Percentiles rank a stretch among this genome's conserved stretches.
Conservation (phyloP, 1,284 basidiomycete species). For the Omphalotus olearius region DNA sequence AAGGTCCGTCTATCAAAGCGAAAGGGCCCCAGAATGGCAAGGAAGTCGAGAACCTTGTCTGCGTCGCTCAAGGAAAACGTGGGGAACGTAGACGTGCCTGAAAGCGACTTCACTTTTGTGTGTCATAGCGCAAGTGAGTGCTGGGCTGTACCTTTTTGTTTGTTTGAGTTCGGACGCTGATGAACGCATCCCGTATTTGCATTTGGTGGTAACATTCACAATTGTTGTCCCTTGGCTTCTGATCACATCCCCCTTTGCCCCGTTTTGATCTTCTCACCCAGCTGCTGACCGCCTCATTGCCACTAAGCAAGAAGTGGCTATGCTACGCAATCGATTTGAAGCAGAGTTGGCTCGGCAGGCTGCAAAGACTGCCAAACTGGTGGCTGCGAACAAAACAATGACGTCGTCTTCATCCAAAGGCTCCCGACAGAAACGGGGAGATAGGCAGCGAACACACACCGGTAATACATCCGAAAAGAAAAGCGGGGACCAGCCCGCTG, state of each 20-base stretch:
- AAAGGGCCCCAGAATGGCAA: slow-evolving; percentile 23
- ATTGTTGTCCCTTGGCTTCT: background rate
- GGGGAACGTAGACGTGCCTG: slow-evolving; percentile 25
- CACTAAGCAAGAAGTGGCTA: slow-evolving; percentile 62
- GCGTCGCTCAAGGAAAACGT: slow-evolving; percentile 2
- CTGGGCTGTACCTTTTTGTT: slow-evolving; percentile 22
- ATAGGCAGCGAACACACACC: slow-evolving; percentile 28
- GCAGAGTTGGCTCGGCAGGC: slow-evolving; percentile 66
- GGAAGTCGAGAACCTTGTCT: slow-evolving; percentile 14
- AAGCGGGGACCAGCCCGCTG: slow-evolving; percentile 28
- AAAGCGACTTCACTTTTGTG: slow-evolving; percentile 51
- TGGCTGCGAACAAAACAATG: background rate
- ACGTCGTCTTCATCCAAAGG: slow-evolving; percentile 16
- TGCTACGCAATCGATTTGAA: slow-evolving; percentile 64
- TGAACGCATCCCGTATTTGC: slow-evolving; percentile 12
- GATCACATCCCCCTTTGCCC: slow-evolving; percentile 4
- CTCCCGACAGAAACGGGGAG: slow-evolving; percentile 33
- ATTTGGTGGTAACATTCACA: background rate
- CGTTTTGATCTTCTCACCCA: slow-evolving; percentile 26
- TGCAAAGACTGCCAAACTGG: slow-evolving; percentile 1
- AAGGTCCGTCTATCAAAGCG: slow-evolving; percentile 29
- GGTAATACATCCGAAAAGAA: slow-evolving; percentile 22
- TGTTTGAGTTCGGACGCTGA: slow-evolving; percentile 22
- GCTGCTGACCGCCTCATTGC: slow-evolving; percentile 65
- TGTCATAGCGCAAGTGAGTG: slow-evolving; percentile 68